Evolutionary conservation across 2,329 filamentous ascomycete species (phyloP).

Genomic region (Xylariales sp.): DNA sequence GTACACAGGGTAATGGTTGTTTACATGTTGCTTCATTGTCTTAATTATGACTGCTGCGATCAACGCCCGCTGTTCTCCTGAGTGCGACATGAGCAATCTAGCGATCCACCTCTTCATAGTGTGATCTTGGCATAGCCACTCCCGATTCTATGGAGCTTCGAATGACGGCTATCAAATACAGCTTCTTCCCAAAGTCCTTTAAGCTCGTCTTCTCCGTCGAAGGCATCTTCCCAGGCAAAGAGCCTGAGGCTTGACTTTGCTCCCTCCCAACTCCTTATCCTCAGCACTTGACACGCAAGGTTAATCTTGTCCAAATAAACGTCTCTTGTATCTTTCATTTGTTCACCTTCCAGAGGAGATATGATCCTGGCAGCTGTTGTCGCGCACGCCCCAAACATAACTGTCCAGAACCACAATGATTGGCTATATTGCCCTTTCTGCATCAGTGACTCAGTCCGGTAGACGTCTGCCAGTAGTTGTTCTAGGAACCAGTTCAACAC

Average conservation of each 20-base stretch:
- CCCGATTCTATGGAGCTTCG: conserved; percentile 1
- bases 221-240: conserved; percentile 36
- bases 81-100: too few relatives aligned
- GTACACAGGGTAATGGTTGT: too few relatives aligned
- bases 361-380: conserved; percentile 32
- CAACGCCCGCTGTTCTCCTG: too few relatives aligned
- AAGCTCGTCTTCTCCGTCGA: conserved; percentile 35
- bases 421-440: conserved; percentile 36
- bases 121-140: background rate
- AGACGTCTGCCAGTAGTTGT: conserved; percentile 39
- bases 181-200: conserved; percentile 37
- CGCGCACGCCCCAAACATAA: conserved; percentile 40
- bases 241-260: conserved; percentile 32
- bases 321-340: conserved; percentile 32
- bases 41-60: too few relatives aligned
- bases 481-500: conserved; percentile 42
- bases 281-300: conserved; percentile 32
- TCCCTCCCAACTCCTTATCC: conserved; percentile 33
- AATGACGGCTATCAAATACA: conserved; percentile 9
- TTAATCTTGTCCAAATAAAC: conserved; percentile 37
- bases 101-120: too few relatives aligned
- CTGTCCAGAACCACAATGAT: conserved; percentile 41
- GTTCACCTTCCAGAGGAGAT: conserved; percentile 30
- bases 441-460: conserved; percentile 34
- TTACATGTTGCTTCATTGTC: too few relatives aligned